Conservation (phyloP, 2,329 filamentous ascomycete genomes). For the Stachybotrys echinatus region DNA sequence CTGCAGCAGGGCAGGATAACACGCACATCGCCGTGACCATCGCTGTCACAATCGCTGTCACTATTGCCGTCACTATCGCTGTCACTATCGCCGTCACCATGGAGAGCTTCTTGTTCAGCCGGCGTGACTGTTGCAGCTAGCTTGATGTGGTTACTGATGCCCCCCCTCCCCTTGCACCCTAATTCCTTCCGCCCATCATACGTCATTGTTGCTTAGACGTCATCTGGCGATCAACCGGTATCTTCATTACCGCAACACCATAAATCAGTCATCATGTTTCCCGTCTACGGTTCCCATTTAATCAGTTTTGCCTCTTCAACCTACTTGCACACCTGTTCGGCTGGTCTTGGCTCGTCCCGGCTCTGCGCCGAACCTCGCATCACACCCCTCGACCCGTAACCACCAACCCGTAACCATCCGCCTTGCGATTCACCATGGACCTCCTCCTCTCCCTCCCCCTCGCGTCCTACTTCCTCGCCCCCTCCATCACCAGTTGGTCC, state of each 20-base stretch:
- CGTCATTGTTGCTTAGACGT: not conserved
- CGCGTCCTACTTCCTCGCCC: slow-evolving; percentile 60
- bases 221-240: not conserved
- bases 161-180: not conserved
- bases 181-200: not conserved
- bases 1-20: no score
- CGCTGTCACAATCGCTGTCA: no score
- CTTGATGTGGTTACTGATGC: not conserved
- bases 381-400: no score
- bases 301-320: not conserved
- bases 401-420: not conserved
- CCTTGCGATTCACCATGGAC: slow-evolving; percentile 44
- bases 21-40: no score
- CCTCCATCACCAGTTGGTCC: slow-evolving; percentile 60
- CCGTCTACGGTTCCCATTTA: not conserved
- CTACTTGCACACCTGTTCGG: no score
- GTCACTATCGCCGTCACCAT: no score
- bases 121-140: no score
- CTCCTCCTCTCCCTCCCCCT: slow-evolving; percentile 68
- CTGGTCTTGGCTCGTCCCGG: no score
- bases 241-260: not conserved
- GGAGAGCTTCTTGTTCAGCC: no score
- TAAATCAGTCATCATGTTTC: not conserved
- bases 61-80: no score
- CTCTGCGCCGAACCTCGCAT: no score